Evolutionary conservation across 2,329 filamentous ascomycete species (phyloP).

Genomic region (Didymella keratinophila): DNA sequence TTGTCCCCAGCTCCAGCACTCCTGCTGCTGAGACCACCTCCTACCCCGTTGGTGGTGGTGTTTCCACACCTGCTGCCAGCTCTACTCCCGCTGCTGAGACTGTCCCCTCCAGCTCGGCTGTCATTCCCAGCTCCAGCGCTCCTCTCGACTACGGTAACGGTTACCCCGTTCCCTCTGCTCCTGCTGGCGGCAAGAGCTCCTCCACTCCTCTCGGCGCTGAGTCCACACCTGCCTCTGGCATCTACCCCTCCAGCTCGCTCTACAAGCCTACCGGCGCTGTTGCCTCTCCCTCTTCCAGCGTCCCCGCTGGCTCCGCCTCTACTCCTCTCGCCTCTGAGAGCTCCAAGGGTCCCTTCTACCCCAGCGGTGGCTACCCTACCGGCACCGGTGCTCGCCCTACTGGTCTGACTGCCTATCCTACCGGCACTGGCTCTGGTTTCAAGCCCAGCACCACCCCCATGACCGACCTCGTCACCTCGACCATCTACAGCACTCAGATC

Average conservation of each 20-base stretch:
- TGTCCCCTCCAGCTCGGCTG: slow-evolving; percentile 8
- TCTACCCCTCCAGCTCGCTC: slow-evolving; percentile 17
- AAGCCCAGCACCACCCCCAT: slow-evolving; percentile 51
- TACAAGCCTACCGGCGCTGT: slow-evolving; percentile 16
- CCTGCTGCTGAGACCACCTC: slow-evolving; percentile 13
- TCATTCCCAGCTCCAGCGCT: slow-evolving; percentile 11
- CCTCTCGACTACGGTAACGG: slow-evolving; percentile 14
- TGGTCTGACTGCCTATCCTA: slow-evolving; percentile 17
- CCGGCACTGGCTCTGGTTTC: slow-evolving; percentile 28
- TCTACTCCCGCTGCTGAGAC: slow-evolving; percentile 6
- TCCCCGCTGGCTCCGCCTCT: slow-evolving; percentile 8
- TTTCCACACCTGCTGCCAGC: slow-evolving; percentile 7
- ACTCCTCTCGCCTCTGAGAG: slow-evolving; percentile 18
- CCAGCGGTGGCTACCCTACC: slow-evolving; percentile 30
- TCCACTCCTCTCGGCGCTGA: slow-evolving; percentile 22
- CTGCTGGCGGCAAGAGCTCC: slow-evolving; percentile 15
- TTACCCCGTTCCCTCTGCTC: slow-evolving; percentile 13
- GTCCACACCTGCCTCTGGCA: slow-evolving; percentile 29
- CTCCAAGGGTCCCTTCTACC: slow-evolving; percentile 18
- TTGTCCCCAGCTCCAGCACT: slow-evolving; percentile 6
- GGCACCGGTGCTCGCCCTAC: slow-evolving; percentile 51
- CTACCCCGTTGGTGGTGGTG: slow-evolving; percentile 12
- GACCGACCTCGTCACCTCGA: slow-evolving; percentile 50
- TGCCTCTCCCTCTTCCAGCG: slow-evolving; percentile 15
- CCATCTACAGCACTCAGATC: slow-evolving; percentile 55